Conservation (phyloP, 2,329 filamentous ascomycete species). For the Aureobasidium subglaciale region DNA sequence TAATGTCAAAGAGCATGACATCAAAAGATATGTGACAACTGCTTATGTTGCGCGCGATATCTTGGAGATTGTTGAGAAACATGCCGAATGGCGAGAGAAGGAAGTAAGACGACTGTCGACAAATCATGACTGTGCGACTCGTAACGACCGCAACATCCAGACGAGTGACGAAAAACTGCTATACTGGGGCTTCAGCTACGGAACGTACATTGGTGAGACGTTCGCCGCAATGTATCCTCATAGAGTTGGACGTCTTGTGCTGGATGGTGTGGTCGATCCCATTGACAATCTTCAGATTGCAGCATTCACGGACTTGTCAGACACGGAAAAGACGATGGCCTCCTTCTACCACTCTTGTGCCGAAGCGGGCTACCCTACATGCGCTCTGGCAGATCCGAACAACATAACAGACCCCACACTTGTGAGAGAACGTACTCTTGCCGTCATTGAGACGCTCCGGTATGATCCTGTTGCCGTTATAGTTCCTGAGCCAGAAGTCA, state of each 20-base stretch:
- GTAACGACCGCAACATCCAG: constrained; percentile 4
- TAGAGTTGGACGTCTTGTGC: constrained; percentile 34
- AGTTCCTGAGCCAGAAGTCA: neutral
- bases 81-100: constrained; percentile 28
- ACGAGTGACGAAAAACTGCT: constrained; percentile 23
- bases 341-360: constrained; percentile 23
- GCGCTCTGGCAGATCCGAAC: constrained; percentile 20
- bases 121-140: constrained; percentile 15
- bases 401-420: constrained; percentile 16
- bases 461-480: constrained; percentile 34
- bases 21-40: constrained; percentile 38
- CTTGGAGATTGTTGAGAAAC: constrained; percentile 40
- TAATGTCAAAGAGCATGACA: constrained; percentile 16
- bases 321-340: constrained; percentile 46
- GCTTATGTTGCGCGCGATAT: constrained; percentile 42
- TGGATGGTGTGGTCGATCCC: constrained; percentile 38
- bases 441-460: constrained; percentile 37
- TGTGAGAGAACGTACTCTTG: constrained; percentile 33
- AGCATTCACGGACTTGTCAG: constrained; percentile 44
- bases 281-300: constrained; percentile 42
- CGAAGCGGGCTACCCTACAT: constrained; percentile 28
- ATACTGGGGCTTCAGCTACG: constrained; percentile 41
- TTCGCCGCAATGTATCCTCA: constrained; percentile 42
- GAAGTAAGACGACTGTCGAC: constrained; percentile 21
- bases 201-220: constrained; percentile 39